phyloP scores from a whole-genome alignment of 2,329 filamentous ascomycete genomes.

The Cladosporium austrohemisphaericum region DNA sequence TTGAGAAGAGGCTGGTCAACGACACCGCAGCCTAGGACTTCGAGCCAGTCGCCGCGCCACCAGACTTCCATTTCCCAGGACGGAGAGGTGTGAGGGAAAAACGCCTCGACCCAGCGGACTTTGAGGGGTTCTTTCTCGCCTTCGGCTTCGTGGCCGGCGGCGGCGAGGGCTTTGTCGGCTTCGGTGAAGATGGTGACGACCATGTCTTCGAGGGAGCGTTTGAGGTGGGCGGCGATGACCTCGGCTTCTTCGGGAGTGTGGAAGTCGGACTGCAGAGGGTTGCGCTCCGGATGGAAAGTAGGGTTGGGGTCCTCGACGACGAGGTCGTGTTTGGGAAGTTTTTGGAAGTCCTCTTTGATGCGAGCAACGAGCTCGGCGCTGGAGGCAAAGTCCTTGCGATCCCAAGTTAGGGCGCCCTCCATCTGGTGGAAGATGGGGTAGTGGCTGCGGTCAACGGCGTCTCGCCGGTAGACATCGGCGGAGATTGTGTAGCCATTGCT shows the following conservation, averaged over 20 bases:
- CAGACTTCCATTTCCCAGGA: slow-evolving; percentile 96
- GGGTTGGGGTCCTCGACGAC: slow-evolving; percentile 81
- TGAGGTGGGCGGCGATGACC: slow-evolving; percentile 79
- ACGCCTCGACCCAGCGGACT: slow-evolving; percentile 93
- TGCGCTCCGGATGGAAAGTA: slow-evolving; percentile 69
- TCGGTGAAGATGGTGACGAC: slow-evolving; percentile 83
- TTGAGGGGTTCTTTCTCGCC: slow-evolving; percentile 65
- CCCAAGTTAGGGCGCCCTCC: slow-evolving; percentile 92
- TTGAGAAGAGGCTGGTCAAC: slow-evolving; percentile 77
- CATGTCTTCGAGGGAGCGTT: slow-evolving; percentile 82
- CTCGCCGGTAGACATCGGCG: slow-evolving; percentile 90
- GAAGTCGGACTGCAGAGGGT: slow-evolving; percentile 71
- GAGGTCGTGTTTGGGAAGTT: slow-evolving; percentile 69
- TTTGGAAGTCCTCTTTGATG: slow-evolving; percentile 67
- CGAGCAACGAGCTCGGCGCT: slow-evolving; percentile 56
- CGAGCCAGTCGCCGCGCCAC: slow-evolving; percentile 92
- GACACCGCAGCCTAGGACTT: slow-evolving; percentile 89
- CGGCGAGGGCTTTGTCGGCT: slow-evolving; percentile 62
- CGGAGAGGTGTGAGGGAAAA: slow-evolving; percentile 94
- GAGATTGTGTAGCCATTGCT: slow-evolving; percentile 82
- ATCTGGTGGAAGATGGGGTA: slow-evolving; percentile 99
- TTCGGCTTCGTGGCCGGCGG: slow-evolving; percentile 37
- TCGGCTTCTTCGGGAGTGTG: slow-evolving; percentile 75
- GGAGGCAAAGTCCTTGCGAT: slow-evolving; percentile 57
- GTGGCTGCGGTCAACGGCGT: slow-evolving; percentile 91